These are phyloP conservation scores for Penicillium brasilianum DNA, from an alignment of 2,329 filamentous ascomycete genomes.

Conservation along the genomic window DNA sequence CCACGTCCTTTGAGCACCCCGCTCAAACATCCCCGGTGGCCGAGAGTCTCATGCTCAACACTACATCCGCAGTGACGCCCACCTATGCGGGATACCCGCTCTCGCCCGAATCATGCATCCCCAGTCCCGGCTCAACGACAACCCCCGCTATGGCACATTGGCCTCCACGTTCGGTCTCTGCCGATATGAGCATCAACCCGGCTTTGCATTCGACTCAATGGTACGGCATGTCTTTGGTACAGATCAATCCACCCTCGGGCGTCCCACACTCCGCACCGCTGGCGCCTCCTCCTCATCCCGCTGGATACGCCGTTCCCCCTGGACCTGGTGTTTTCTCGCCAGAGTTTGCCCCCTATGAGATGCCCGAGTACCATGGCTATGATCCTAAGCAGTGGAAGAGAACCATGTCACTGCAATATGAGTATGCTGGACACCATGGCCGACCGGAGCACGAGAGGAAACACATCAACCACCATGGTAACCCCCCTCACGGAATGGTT, in stretches of 20 bases:
- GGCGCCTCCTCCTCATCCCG: conserved; percentile 29
- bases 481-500: conserved; percentile 23
- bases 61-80: conserved; percentile 33
- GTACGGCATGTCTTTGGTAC: conserved; percentile 38
- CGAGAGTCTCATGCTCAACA: conserved; percentile 35
- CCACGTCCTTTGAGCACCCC: conserved; percentile 34
- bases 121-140: conserved; percentile 33
- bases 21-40: conserved; percentile 33
- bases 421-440: conserved; percentile 20
- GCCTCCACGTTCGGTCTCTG: conserved; percentile 26
- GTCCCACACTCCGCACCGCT: conserved; percentile 36
- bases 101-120: conserved; percentile 36
- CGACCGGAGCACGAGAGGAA: conserved; percentile 19
- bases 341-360: conserved; percentile 29
- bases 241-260: conserved; percentile 27
- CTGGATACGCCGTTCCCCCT: conserved; percentile 9
- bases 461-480: conserved; percentile 13
- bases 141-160: conserved; percentile 25
- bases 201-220: conserved; percentile 32
- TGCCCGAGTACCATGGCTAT: conserved; percentile 27
- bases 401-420: conserved; percentile 36
- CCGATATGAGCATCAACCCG: conserved; percentile 30
- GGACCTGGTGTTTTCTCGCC: conserved; percentile 20
- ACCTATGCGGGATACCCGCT: conserved; percentile 36
- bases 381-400: conserved; percentile 39